A percentile compares a stretch with the other conserved stretches of the same genome.
Conservation (phyloP, 495 filamentous ascomycete species). For the Penicillium mononematosum region DNA sequence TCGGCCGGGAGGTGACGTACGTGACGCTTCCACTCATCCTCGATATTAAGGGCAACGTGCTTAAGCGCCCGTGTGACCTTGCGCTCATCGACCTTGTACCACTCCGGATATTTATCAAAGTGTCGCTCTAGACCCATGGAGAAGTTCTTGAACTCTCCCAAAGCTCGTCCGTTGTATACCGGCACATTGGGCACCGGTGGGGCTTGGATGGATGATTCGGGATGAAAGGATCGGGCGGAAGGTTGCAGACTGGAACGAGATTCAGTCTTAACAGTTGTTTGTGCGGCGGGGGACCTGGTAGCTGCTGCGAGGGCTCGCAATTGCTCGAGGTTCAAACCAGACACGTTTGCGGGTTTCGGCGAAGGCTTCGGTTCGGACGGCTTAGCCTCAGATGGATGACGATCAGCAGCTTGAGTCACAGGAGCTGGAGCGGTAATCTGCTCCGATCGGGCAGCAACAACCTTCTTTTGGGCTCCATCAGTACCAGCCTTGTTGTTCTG, state of each 20-base stretch:
- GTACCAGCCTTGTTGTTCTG: neutral
- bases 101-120: conserved; percentile 11
- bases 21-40: conserved; percentile 10
- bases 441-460: neutral
- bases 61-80: conserved; percentile 9
- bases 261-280: neutral
- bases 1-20: neutral
- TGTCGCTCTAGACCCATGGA: conserved; percentile 8
- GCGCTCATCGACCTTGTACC: conserved; percentile 1
- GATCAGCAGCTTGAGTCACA: neutral
- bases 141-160: conserved; percentile 11
- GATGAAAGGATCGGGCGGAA: neutral
- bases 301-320: conserved; percentile 11
- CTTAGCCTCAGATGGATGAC: neutral
- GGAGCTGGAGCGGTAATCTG: neutral
- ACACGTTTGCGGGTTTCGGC: neutral
- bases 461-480: conserved; percentile 2
- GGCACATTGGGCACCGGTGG: conserved; percentile 11
- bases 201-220: neutral
- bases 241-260: neutral
- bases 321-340: conserved; percentile 1
- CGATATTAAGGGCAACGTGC: conserved; percentile 7
- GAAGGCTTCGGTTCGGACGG: neutral
- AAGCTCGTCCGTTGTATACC: conserved; percentile 10
- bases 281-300: conserved; percentile 4